Evolutionary conservation across 1,284 basidiomycete genomes (phyloP), one percentile per base, ranked within the genome.

Genomic region (Apiotrichum gamsii): DNA sequence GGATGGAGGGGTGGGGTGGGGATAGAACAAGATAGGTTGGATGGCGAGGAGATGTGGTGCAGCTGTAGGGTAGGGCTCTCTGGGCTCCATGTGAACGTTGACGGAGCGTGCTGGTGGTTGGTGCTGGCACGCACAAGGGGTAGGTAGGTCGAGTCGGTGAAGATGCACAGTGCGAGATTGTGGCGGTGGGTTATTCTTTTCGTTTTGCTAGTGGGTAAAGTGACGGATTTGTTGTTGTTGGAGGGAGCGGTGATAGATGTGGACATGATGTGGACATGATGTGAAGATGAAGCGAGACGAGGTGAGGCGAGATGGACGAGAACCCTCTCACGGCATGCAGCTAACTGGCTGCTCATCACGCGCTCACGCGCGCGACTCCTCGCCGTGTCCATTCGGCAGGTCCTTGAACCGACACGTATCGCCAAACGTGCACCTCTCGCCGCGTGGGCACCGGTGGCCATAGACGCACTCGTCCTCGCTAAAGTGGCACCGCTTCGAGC

Each of bases 391-490:
- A 43, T 64, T 61, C 5, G 59, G 56, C 24, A 67, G 47, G 23
- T 56, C 57, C 33, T 57, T 52, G 59, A 67, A 64, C 23, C 61
- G 56, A 41, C 64, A 67, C 13, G 61, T 62, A 15, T 67, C 61
- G 45, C 64, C 64, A 39, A 64, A 65, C 28, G 52, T 52, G 55
- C 65, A 68, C 8, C 52, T 38, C 14, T 54, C 51, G 24, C 54
- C 58, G 28, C 61, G 51, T 4, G 62, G 64, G 35, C 65, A 68
- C 38, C 49, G 49, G 52, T 68, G 65, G 20, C 65, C 66, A 47
- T 67, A 67, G 0, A 67, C 61, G 45, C 66, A 69, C 34, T 64
- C 62, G 23, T 61, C 60, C 34, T 65, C 66, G 16, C 54, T 49
- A 46, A 57, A 65, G 45, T 60, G 58, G 45, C 67, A 69, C 41